Evolutionary conservation across 768 basidiomycete species (phyloP).

Genomic region (Leccinellum rugosiceps): DNA sequence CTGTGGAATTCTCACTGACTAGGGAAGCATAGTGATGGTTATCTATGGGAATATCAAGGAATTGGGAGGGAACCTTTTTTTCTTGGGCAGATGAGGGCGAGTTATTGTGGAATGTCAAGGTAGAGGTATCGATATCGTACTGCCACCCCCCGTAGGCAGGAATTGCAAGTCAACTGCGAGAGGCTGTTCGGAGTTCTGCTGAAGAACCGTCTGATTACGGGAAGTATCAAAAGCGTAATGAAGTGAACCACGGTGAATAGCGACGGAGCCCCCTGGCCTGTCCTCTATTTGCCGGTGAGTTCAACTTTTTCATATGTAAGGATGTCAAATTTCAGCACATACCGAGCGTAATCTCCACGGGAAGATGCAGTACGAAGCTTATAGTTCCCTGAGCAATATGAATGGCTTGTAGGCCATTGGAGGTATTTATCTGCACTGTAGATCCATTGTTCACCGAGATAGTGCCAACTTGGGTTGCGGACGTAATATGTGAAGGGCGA

Average conservation of each 20-base stretch:
- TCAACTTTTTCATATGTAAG: neutral
- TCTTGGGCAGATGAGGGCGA: constrained; percentile 33
- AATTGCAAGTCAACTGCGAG: constrained; percentile 39
- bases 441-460: neutral
- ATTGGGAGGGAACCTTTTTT: too few species aligned
- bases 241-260: constrained; percentile 1
- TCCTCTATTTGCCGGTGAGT: neutral
- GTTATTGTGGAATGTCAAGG: constrained; percentile 36
- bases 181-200: neutral
- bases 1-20: too few species aligned
- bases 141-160: neutral
- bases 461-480: neutral
- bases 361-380: neutral
- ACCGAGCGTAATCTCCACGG: neutral
- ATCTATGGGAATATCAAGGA: too few species aligned
- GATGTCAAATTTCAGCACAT: neutral
- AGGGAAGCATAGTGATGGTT: too few species aligned
- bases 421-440: neutral
- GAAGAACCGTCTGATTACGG: neutral
- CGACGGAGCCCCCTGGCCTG: neutral
- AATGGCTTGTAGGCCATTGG: neutral
- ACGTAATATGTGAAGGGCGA: neutral
- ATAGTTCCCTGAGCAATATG: neutral
- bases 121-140: constrained; percentile 19
- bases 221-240: neutral